Evolutionary conservation across 2,329 filamentous ascomycete genomes (phyloP), one percentile per base, ranked within the genome.

Genomic region (Neospermospora avenae): DNA sequence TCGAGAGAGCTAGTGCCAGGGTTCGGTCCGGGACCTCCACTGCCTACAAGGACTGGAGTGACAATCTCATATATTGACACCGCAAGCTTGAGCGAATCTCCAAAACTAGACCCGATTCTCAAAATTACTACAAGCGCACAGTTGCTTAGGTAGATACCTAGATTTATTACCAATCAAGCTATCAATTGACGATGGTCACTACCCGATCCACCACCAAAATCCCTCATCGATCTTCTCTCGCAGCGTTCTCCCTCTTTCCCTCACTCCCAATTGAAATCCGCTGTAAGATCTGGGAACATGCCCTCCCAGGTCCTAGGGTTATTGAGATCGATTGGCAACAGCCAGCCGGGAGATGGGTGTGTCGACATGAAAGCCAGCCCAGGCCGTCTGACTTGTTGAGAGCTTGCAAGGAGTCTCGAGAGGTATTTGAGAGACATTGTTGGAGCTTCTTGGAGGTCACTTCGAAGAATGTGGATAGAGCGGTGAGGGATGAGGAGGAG

Each of bases 261-360:
- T 41, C 46, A 5, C 54, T 66, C 4, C 52, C 60, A 16, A 20
- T 22, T 4, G 64, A 66, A 31, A 39, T 66, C 6, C 60, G 64
- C 2, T 16, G 51, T 53, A 76, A 78, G 58, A 77, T 80, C 59
- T 75, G 76, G 31, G n/a, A 28, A 14, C 22, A 53, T 4, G 46
- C 52, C 28, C 44, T 59, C 13, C 60, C 60, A 8, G 39, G 42
- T 13, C 48, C 55, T 14, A 25, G 25, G 39, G 45, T 58, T 13
- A 11, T 61, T 8, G 55, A 58, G 20, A 41, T 55, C 10, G 48
- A 49, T 20, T 51, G 31, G 14, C 20, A 28, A 10, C 16, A 28
- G 14, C 24, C 22, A 8, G 11, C 34, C 2, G 28, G 28, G 2
- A 34, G 37, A n/a, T 56, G 54, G 54, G 25, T 39, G 4, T 56